Evolutionary conservation across 257 asterid genomes (phyloP).

Genomic region (Oldenlandia corymbosa): DNA sequence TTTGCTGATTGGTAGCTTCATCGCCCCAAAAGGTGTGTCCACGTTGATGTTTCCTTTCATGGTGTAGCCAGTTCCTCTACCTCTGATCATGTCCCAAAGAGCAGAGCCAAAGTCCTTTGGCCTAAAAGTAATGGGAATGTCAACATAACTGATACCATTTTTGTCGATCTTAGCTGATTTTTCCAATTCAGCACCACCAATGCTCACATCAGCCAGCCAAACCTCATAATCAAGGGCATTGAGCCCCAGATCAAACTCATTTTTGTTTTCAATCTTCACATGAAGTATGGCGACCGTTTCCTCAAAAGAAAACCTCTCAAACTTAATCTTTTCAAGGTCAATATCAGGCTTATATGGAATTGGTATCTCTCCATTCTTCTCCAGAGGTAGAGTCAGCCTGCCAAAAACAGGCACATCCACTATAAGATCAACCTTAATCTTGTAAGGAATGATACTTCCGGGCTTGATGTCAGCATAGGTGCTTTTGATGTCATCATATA

Average conservation of each 20-base stretch:
- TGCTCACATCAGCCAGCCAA: slow-evolving; percentile 82
- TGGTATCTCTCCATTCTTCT: slow-evolving; percentile 86
- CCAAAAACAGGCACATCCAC: slow-evolving; percentile 88
- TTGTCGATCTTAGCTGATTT: slow-evolving; percentile 53
- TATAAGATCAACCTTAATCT: slow-evolving; percentile 75
- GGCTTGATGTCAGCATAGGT: slow-evolving; percentile 70
- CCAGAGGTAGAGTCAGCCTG: slow-evolving; percentile 73
- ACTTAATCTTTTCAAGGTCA: slow-evolving; percentile 61
- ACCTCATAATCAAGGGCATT: slow-evolving; percentile 77
- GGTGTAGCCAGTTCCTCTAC: slow-evolving; percentile 76
- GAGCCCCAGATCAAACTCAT: slow-evolving; percentile 76
- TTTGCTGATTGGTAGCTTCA: slow-evolving; percentile 85
- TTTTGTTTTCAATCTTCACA: slow-evolving; percentile 81
- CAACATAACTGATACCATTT: slow-evolving; percentile 54
- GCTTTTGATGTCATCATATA: slow-evolving; percentile 70
- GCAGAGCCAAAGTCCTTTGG: slow-evolving; percentile 98
- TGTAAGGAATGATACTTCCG: slow-evolving; percentile 75
- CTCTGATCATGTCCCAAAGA: slow-evolving; percentile 97
- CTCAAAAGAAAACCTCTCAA: slow-evolving; percentile 74
- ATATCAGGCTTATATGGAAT: slow-evolving; percentile 78
- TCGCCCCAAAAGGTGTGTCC: slow-evolving; percentile 84
- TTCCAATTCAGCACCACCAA: slow-evolving; percentile 60
- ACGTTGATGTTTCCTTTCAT: slow-evolving; percentile 79
- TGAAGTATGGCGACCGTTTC: slow-evolving; percentile 79
- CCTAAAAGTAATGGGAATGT: slow-evolving; percentile 87